Evolutionary conservation across 2,329 filamentous ascomycete species (phyloP), one percentile per base, ranked within the genome.

Genomic region (Berkeleyomyces rouxiae): DNA sequence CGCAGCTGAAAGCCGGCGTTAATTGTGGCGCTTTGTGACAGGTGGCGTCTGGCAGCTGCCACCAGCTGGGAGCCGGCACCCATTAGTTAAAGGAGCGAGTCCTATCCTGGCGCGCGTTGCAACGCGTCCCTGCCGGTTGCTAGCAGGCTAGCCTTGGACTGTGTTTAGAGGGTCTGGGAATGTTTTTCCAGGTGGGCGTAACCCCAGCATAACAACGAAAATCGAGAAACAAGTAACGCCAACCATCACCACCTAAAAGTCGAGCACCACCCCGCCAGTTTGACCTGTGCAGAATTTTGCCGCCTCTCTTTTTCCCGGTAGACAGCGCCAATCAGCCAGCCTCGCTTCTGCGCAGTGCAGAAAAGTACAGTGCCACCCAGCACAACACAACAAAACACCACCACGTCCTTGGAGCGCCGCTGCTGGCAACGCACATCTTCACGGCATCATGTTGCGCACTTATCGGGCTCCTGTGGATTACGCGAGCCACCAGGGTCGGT

Each of bases 401-500:
- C 51, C 23, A 39, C 11, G 46, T 23, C n/a, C 51, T 13, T 23
- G 23, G 23, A 31, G 36, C 44, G 47, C 13, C 31, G 23, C 58
- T 7, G 31, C 3, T 16, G 16, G 6, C 11, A 47, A 47, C 7
- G 10, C 42, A 37, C 31, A 5, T 23, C 33, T n/a, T 5, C 31
- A 46, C 11, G 46, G 16, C 37, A 39, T 13, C 49, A 64, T 64
- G 63, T 42, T 64, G 39, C 63, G 63, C 60, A 64, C 63, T 13
- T 66, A 65, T 62, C 62, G 62, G 37, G 62, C 66, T 11, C 66
- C 87, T 60, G 90, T 96, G 69, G 86, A 95, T 73, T 99, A 99
- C 76, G 82, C 85, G 70, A 84, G 85, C 70, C 93, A 99, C 74
- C 84, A 93, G 75, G 78, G 88, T 90, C 74, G 68, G 84, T 73